phyloP scores from a whole-genome alignment of 148 eudicot genomes.

The Limonium bicolor region DNA sequence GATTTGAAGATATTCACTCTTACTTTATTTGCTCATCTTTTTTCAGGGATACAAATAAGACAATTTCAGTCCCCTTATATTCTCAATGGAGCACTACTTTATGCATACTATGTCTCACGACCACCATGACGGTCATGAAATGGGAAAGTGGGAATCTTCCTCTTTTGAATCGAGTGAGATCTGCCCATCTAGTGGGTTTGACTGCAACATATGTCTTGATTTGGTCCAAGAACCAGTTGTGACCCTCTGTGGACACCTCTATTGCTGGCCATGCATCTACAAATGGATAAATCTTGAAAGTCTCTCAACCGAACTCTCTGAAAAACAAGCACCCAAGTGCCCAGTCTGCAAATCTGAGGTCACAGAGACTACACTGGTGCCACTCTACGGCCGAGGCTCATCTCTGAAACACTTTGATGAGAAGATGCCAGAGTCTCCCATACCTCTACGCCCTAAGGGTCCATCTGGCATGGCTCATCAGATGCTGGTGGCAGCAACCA shows the following conservation, averaged over 20 bases:
- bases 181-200: constrained; percentile 36
- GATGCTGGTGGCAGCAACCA: constrained; percentile 5
- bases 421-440: constrained; percentile 5
- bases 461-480: constrained; percentile 18
- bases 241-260: constrained; percentile 85
- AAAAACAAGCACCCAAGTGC: constrained; percentile 36
- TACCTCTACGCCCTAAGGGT: constrained; percentile 49
- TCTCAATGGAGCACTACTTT: constrained; percentile 25
- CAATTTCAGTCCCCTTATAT: background rate
- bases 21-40: background rate
- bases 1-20: background rate
- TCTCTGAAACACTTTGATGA: constrained; percentile 16
- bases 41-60: background rate
- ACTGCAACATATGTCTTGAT: constrained; percentile 85
- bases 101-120: constrained; percentile 10
- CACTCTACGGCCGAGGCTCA: constrained; percentile 59
- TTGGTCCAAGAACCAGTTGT: constrained; percentile 68
- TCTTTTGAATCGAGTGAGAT: constrained; percentile 13
- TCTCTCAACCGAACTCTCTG: constrained; percentile 11
- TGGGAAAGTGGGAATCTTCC: constrained; percentile 19
- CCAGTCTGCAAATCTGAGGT: constrained; percentile 77
- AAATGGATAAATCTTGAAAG: constrained; percentile 49
- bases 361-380: constrained; percentile 38
- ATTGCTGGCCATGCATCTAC: constrained; percentile 95
- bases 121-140: constrained; percentile 7